phyloP scores from a whole-genome alignment of 768 basidiomycete genomes.

The Daedaleopsis sinensis region DNA sequence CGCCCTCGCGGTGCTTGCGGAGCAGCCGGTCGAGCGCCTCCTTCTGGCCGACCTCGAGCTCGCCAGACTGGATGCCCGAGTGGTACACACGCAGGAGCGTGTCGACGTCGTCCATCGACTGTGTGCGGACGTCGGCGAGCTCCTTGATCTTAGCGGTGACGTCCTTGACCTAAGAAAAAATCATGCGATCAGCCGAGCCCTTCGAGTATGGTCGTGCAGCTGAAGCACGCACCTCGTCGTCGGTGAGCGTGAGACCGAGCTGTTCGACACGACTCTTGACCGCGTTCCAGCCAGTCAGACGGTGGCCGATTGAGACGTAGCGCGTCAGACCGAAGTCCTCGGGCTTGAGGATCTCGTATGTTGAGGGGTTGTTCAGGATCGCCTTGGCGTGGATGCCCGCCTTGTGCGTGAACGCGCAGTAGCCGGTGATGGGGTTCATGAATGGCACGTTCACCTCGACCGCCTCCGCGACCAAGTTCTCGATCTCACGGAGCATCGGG shows the following conservation, averaged over 20 bases:
- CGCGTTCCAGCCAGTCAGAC: conserved; percentile 98
- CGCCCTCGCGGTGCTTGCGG: conserved; percentile 65
- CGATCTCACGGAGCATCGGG: conserved; percentile 95
- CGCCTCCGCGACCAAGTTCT: conserved; percentile 98
- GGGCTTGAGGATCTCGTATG: conserved; percentile 98
- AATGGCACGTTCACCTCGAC: conserved; percentile 98
- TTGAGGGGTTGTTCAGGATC: conserved; percentile 98
- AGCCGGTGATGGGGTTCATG: conserved; percentile 97
- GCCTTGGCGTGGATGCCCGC: conserved; percentile 99
- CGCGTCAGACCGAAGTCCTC: conserved; percentile 98
- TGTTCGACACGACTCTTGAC: conserved; percentile 99
- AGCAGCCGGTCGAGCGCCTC: conserved; percentile 88
- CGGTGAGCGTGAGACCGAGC: conserved; percentile 84
- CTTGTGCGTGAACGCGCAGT: conserved; percentile 99
- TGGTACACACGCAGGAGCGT: conserved; percentile 95
- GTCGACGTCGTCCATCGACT: conserved; percentile 99
- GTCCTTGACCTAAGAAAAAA: conserved; percentile 78
- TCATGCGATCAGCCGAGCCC: neutral
- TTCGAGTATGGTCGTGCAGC: neutral
- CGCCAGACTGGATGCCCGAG: conserved; percentile 89
- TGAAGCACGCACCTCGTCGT: conserved; percentile 73
- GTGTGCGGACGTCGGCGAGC: conserved; percentile 96
- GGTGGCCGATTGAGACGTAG: conserved; percentile 97
- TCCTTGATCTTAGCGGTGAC: conserved; percentile 99
- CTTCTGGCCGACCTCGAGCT: conserved; percentile 93